Evolutionary conservation across 2,329 filamentous ascomycete genomes (phyloP).

Genomic region (Ceratocystis eucalypticola): DNA sequence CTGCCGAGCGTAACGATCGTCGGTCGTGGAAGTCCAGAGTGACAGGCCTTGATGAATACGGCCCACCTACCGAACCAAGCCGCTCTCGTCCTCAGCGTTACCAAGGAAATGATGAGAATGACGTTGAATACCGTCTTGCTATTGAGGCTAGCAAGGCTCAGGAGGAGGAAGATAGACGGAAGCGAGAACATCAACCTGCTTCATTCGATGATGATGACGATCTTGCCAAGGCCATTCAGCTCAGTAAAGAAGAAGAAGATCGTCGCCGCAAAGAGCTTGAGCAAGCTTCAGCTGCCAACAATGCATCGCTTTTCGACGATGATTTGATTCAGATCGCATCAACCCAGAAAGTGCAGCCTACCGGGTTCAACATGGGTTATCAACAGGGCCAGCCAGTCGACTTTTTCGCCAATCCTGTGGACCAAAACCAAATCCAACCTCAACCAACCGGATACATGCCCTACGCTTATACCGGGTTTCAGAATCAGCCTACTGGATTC

Average conservation of each 20-base stretch:
- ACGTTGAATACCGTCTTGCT: constrained; percentile 78
- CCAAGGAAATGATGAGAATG: constrained; percentile 59
- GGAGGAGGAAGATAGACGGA: constrained; percentile 75
- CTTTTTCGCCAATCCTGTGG: constrained; percentile 92
- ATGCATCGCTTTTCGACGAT: constrained; percentile 79
- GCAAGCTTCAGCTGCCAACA: constrained; percentile 49
- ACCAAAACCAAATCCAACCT: constrained; percentile 57
- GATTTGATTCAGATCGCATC: constrained; percentile 43
- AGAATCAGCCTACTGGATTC: constrained; percentile 37
- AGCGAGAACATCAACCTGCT: constrained; percentile 49
- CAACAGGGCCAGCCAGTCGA: constrained; percentile 94
- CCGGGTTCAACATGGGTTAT: constrained; percentile 91
- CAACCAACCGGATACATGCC: constrained; percentile 64
- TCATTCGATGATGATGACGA: constrained; percentile 61
- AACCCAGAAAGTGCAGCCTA: constrained; percentile 54
- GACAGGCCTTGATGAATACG: constrained; percentile 77
- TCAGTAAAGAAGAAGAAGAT: constrained; percentile 92
- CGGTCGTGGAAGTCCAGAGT: constrained; percentile 96
- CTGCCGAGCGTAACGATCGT: constrained; percentile 77
- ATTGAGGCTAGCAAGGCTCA: constrained; percentile 92
- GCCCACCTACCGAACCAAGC: constrained; percentile 31
- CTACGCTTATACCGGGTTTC: constrained; percentile 43
- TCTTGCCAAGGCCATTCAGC: constrained; percentile 82
- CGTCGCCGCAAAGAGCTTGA: constrained; percentile 75
- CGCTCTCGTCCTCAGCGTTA: constrained; percentile 34